phyloP scores from a whole-genome alignment of 2,329 filamentous ascomycete species.

The Cladophialophora bantiana region DNA sequence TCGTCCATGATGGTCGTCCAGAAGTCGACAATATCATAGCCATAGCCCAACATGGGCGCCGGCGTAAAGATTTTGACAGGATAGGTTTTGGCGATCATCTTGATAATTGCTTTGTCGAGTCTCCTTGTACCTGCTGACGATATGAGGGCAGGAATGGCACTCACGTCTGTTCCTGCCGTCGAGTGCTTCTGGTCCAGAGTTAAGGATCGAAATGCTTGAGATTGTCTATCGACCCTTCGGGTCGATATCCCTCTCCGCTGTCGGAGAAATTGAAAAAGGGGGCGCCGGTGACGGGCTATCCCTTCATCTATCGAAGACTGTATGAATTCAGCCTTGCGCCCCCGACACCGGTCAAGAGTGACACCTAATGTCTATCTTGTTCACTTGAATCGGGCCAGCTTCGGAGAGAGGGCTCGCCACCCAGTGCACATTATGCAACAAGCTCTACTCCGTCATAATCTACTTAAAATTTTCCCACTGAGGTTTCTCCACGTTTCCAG shows the following conservation, averaged over 20 bases:
- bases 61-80: constrained; percentile 18
- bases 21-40: constrained; percentile 13
- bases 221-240: not conserved
- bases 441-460: too few relatives aligned
- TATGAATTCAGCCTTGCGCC: not conserved
- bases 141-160: not conserved
- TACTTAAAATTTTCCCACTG: too few relatives aligned
- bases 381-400: not conserved
- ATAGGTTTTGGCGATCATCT: constrained; percentile 1
- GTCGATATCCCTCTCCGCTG: not conserved
- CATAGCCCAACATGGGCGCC: constrained; percentile 18
- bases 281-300: not conserved
- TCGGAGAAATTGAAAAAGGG: not conserved
- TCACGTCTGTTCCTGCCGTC: not conserved
- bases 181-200: not conserved
- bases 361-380: not conserved
- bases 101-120: not conserved
- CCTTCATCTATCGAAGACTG: not conserved
- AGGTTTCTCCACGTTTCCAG: not conserved
- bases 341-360: not conserved
- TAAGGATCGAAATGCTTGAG: not conserved
- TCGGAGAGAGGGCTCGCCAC: not conserved
- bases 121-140: not conserved
- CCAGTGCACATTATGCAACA: too few relatives aligned
- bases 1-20: constrained; percentile 15